These are phyloP conservation scores for Fusarium penzigii DNA, from an alignment of 2,329 filamentous ascomycete genomes.

Conservation along the genomic window DNA sequence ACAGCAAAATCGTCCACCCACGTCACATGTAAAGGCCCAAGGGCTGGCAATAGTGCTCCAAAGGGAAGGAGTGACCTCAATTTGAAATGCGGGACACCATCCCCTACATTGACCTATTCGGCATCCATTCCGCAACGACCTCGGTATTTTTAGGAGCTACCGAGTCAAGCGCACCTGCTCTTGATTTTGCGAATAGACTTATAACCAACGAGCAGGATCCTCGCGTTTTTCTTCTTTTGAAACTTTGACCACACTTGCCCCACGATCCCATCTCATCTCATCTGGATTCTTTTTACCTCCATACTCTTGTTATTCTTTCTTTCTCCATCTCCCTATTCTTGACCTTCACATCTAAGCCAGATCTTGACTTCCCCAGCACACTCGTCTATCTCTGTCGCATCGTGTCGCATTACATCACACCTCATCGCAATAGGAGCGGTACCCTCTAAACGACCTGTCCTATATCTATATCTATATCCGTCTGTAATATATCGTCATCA, in stretches of 20 bases:
- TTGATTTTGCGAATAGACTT: conserved; percentile 16
- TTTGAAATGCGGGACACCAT: conserved; percentile 25
- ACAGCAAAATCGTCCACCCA: conserved; percentile 17
- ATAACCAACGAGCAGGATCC: neutral
- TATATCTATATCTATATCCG: neutral
- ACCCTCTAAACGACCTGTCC: neutral
- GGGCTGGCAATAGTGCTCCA: neutral
- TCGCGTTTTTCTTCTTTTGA: neutral
- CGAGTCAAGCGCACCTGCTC: conserved; percentile 12
- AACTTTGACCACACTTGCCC: neutral
- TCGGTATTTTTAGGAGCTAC: conserved; percentile 21
- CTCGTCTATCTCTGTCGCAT: neutral
- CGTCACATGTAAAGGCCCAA: conserved; percentile 28
- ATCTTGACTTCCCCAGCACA: no score
- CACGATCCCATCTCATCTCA: neutral
- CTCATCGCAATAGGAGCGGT: neutral
- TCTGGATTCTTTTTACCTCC: conserved; percentile 1
- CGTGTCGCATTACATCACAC: conserved; percentile 5
- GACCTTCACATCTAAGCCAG: conserved; percentile 1
- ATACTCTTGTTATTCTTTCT: conserved; percentile 2
- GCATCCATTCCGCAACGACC: conserved; percentile 19
- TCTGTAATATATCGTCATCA: neutral
- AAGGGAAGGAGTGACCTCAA: conserved; percentile 25
- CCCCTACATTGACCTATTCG: conserved; percentile 12
- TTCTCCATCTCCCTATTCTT: neutral